These are phyloP conservation scores for Pseudopithomyces maydicus DNA, from an alignment of 2,329 filamentous ascomycete species.

Conservation along the genomic window DNA sequence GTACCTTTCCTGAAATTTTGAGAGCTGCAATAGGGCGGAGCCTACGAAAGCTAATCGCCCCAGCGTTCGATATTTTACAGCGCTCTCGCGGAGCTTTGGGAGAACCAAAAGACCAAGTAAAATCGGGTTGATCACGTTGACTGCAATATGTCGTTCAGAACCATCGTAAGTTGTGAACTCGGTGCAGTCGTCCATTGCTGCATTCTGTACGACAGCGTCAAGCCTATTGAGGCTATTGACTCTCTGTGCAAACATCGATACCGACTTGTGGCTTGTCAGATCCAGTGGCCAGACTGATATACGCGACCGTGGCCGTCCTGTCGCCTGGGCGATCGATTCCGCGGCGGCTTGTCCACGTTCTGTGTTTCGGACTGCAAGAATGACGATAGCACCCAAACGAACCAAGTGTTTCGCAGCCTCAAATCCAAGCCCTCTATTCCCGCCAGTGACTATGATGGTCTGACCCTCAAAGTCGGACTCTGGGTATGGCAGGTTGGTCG, in stretches of 20 bases:
- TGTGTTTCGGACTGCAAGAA: conserved; percentile 28
- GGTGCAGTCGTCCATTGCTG: conserved; percentile 25
- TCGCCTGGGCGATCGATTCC: not conserved
- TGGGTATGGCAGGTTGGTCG: conserved; percentile 26
- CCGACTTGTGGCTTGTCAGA: conserved; percentile 42
- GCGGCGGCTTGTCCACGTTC: conserved; percentile 25
- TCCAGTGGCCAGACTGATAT: conserved; percentile 45
- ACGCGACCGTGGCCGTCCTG: not conserved
- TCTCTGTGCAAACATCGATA: conserved; percentile 33
- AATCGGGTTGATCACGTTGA: not conserved
- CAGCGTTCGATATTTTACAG: not conserved
- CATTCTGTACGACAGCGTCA: conserved; percentile 41
- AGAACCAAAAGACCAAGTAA: not conserved
- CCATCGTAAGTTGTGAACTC: not conserved
- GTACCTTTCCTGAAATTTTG: not conserved
- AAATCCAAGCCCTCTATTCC: conserved; percentile 32
- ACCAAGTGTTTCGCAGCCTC: conserved; percentile 27
- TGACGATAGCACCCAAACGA: conserved; percentile 17
- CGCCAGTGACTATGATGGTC: conserved; percentile 47
- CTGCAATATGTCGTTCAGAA: not conserved
- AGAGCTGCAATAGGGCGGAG: not conserved
- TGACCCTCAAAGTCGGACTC: conserved; percentile 30
- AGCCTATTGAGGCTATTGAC: conserved; percentile 25
- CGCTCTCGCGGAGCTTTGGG: not conserved
- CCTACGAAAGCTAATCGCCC: not conserved